phyloP scores from a whole-genome alignment of 371 early-diverging fungal species.

The Mortierella sp. region DNA sequence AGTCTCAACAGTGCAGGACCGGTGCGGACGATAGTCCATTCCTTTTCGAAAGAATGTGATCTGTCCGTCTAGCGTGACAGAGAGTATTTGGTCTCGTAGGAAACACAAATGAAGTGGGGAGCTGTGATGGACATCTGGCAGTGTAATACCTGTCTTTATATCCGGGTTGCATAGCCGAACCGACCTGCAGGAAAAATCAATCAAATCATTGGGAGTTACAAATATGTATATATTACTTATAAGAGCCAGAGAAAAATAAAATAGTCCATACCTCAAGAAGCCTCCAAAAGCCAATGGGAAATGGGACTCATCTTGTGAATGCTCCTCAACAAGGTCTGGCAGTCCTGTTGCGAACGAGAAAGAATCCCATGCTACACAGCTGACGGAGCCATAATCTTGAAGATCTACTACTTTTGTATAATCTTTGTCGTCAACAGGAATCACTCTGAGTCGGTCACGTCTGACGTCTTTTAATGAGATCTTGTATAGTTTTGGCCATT shows the following conservation, averaged over 20 bases:
- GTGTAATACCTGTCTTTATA: not conserved
- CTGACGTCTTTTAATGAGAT: constrained; percentile 19
- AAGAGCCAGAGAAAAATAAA: not conserved
- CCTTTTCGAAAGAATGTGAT: constrained; percentile 29
- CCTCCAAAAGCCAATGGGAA: constrained; percentile 29
- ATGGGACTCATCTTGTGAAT: not conserved
- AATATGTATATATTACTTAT: not conserved
- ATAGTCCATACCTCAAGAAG: constrained; percentile 28
- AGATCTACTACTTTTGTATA: constrained; percentile 17
- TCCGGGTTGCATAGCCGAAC: constrained; percentile 23
- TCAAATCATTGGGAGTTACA: not conserved
- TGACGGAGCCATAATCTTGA: constrained; percentile 19
- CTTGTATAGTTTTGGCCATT: constrained; percentile 19
- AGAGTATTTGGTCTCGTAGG: constrained; percentile 18
- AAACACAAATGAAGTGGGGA: constrained; percentile 33
- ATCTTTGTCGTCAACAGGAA: not conserved
- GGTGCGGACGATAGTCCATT: constrained; percentile 12
- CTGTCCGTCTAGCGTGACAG: constrained; percentile 29
- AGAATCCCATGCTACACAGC: constrained; percentile 31
- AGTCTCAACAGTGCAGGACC: constrained; percentile 22
- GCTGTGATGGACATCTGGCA: constrained; percentile 41
- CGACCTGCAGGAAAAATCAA: constrained; percentile 1
- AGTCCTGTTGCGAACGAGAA: not conserved
- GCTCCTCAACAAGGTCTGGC: not conserved
- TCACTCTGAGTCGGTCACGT: not conserved